A percentile compares a stretch with the other conserved stretches of the same genome.
phyloP scores from a whole-genome alignment of 768 basidiomycete genomes.

The Pleurotus tuoliensis region DNA sequence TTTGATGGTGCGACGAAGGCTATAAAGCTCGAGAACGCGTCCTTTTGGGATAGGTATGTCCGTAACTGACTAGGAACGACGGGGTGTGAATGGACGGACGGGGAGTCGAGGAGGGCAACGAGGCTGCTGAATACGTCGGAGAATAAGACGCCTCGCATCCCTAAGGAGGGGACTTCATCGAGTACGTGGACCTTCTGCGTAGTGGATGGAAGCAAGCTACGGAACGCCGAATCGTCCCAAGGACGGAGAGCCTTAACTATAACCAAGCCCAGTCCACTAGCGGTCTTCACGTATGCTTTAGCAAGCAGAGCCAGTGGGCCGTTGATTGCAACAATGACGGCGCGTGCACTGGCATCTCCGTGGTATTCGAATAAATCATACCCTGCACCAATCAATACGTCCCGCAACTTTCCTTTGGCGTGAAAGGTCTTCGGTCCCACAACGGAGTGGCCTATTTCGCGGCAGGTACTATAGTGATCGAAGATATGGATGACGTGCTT shows the following conservation, averaged over 20 bases:
- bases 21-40: constrained; percentile 41
- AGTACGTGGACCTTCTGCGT: constrained; percentile 64
- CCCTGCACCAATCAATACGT: constrained; percentile 53
- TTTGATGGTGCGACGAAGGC: constrained; percentile 11
- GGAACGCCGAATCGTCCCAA: constrained; percentile 71
- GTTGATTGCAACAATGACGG: constrained; percentile 70
- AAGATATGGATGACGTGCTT: constrained; percentile 86
- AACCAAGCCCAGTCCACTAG: constrained; percentile 58
- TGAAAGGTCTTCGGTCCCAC: constrained; percentile 24
- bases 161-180: constrained; percentile 68
- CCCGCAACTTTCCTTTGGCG: constrained; percentile 24
- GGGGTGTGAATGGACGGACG: constrained; percentile 51
- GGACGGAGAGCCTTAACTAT: constrained; percentile 79
- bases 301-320: constrained; percentile 69
- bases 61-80: constrained; percentile 55
- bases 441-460: constrained; percentile 66
- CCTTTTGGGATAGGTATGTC: constrained; percentile 41
- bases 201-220: constrained; percentile 52
- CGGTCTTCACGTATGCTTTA: constrained; percentile 42
- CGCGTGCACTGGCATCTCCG: constrained; percentile 60
- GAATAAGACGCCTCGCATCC: constrained; percentile 63
- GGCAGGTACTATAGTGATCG: constrained; percentile 76
- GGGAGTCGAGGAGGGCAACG: constrained; percentile 31
- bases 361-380: constrained; percentile 75
- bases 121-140: constrained; percentile 66